phyloP scores from a whole-genome alignment of 148 eudicot species.

The Diospyros kaki region DNA sequence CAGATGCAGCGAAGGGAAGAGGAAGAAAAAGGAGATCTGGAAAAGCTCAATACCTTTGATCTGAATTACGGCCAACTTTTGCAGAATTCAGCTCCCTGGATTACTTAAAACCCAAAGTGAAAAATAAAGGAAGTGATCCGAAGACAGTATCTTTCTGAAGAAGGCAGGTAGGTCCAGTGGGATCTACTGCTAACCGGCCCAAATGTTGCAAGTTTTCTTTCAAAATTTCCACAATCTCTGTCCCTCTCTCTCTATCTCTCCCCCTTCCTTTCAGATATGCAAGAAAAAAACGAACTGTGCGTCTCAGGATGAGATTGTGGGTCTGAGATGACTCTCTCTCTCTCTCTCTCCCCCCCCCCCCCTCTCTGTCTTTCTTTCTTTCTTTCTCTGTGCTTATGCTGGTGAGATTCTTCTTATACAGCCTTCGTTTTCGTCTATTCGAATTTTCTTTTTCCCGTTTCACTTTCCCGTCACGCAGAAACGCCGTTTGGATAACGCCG shows the following conservation, averaged over 20 bases:
- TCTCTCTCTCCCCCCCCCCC: constrained; percentile 10
- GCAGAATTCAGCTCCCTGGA: constrained; percentile 34
- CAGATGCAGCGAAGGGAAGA: not conserved
- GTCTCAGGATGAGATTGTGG: constrained; percentile 11
- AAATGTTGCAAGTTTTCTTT: constrained; percentile 9
- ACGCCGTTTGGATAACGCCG: constrained; percentile 29
- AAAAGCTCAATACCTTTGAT: constrained; percentile 18
- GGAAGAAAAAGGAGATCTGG: not conserved
- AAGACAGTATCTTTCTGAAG: not conserved
- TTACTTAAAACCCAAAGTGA: not conserved
- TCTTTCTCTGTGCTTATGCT: not conserved
- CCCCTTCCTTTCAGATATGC: no score
- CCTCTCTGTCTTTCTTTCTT: constrained; percentile 7
- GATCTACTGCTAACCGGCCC: constrained; percentile 9
- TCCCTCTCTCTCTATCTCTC: constrained; percentile 9
- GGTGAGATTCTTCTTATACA: not conserved
- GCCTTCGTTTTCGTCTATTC: constrained; percentile 1
- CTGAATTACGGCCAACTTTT: constrained; percentile 19
- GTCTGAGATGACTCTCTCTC: constrained; percentile 9
- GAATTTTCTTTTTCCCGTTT: not conserved
- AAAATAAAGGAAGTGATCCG: constrained; percentile 10
- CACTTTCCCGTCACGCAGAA: constrained; percentile 16
- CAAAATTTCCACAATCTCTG: not conserved
- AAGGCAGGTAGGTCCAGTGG: constrained; percentile 9
- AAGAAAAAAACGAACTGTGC: not conserved